Percentiles rank a stretch among this genome's conserved stretches.
These are phyloP conservation scores for Tylopilus rubrobrunneus DNA, from an alignment of 768 basidiomycete species.

Conservation along the genomic window DNA sequence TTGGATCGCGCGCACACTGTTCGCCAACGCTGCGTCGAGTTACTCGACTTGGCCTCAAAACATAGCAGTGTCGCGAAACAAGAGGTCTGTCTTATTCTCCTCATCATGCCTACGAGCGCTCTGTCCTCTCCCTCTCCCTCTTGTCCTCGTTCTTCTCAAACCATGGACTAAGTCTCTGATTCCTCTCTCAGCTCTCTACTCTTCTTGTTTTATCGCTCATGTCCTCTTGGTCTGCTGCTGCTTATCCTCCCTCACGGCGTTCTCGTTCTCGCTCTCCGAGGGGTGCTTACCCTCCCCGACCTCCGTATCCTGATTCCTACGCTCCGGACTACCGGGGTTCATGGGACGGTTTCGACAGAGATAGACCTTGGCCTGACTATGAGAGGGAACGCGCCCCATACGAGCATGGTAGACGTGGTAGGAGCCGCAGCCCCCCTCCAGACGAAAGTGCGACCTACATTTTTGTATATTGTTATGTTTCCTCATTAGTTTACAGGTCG, in stretches of 20 bases:
- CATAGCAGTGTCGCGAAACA: slow-evolving; percentile 47
- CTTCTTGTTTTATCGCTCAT: slow-evolving; percentile 46
- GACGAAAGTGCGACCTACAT: slow-evolving; percentile 54
- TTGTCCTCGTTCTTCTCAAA: slow-evolving; percentile 47
- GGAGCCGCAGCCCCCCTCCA: slow-evolving; percentile 71
- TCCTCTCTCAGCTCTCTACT: slow-evolving; percentile 42
- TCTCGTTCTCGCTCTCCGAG: slow-evolving; percentile 80
- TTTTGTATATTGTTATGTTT: neutral
- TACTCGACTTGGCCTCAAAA: slow-evolving; percentile 31
- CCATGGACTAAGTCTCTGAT: slow-evolving; percentile 43
- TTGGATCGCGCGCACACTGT: slow-evolving; percentile 64
- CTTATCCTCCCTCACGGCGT: slow-evolving; percentile 71
- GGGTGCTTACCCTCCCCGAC: slow-evolving; percentile 49
- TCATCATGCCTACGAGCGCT: slow-evolving; percentile 74
- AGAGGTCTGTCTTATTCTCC: slow-evolving; percentile 83
- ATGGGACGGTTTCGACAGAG: slow-evolving; percentile 72
- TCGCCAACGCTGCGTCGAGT: slow-evolving; percentile 37
- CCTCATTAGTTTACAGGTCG: slow-evolving; percentile 41
- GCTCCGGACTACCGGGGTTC: slow-evolving; percentile 57
- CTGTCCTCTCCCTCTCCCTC: slow-evolving; percentile 57
- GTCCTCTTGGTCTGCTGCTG: slow-evolving; percentile 69
- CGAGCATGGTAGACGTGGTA: slow-evolving; percentile 64
- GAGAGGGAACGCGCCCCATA: slow-evolving; percentile 68
- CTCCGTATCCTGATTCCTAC: slow-evolving; percentile 56
- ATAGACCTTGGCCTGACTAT: slow-evolving; percentile 59